A percentile compares a stretch with the other conserved stretches of the same genome.
Evolutionary conservation across 176 grass and related monocot genomes (phyloP).

Genomic region (Bolboschoenus planiculmis): DNA sequence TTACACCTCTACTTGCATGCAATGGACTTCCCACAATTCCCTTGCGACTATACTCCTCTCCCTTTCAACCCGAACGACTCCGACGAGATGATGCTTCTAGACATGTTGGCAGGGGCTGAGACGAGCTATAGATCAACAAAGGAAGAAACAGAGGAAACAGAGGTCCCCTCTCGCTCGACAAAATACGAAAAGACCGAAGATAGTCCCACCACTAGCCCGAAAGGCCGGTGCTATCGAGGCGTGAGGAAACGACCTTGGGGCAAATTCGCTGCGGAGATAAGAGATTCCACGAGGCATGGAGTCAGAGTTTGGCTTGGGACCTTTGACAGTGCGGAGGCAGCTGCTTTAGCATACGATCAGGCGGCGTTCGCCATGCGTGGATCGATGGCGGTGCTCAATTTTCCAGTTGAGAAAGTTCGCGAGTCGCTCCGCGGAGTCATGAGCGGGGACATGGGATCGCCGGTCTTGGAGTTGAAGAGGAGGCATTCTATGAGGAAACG

Average conservation of each 20-base stretch:
- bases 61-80: conserved; percentile 33
- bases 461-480: conserved; percentile 30
- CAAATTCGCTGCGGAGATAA: conserved; percentile 73
- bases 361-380: conserved; percentile 62
- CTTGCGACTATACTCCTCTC: neutral
- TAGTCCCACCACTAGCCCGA: neutral
- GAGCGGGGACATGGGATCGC: conserved; percentile 15
- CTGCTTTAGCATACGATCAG: conserved; percentile 69
- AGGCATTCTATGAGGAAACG: conserved; percentile 28
- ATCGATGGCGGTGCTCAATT: conserved; percentile 63
- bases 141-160: conserved; percentile 1
- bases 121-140: neutral
- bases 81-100: conserved; percentile 37
- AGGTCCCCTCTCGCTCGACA: neutral
- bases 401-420: conserved; percentile 37
- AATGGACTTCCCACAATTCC: neutral
- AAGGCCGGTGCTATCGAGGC: conserved; percentile 47
- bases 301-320: conserved; percentile 72
- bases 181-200: neutral
- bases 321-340: conserved; percentile 73
- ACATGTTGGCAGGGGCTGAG: conserved; percentile 28
- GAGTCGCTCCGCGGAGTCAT: conserved; percentile 23
- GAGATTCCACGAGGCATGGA: conserved; percentile 55
- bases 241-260: conserved; percentile 76
- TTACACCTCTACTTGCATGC: neutral